A percentile compares a stretch with the other conserved stretches of the same genome.
Conservation (phyloP, 2,329 filamentous ascomycete species). For the Talaromyces sp. region DNA sequence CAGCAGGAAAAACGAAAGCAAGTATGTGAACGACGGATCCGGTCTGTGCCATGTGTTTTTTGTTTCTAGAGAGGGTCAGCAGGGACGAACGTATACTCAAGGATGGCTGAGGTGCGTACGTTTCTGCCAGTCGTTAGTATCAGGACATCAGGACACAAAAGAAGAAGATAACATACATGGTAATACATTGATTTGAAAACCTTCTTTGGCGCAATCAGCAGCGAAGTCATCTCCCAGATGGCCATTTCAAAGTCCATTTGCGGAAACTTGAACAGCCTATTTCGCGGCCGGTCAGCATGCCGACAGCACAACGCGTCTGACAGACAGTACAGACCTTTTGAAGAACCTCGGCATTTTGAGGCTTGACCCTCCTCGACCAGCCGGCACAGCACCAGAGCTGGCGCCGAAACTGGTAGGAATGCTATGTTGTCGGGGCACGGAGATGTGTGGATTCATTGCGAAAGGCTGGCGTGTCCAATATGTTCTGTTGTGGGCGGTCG, state of each 20-base stretch:
- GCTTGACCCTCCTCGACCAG: constrained; percentile 45
- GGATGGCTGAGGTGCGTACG: background rate
- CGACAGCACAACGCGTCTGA: background rate
- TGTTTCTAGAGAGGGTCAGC: constrained; percentile 45
- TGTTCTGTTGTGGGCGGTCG: background rate
- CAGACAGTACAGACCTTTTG: constrained; percentile 43
- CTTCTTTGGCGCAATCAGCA: constrained; percentile 64
- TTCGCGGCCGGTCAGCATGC: constrained; percentile 9
- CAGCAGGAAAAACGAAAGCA: constrained; percentile 61
- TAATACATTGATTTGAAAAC: constrained; percentile 68
- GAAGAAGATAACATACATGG: constrained; percentile 47
- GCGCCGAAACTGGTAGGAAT: constrained; percentile 49
- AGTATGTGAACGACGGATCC: constrained; percentile 65
- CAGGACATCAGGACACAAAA: background rate
- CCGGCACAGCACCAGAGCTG: constrained; percentile 34
- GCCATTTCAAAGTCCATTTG: constrained; percentile 72
- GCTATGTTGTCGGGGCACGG: constrained; percentile 54
- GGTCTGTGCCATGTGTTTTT: constrained; percentile 66
- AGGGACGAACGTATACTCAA: background rate
- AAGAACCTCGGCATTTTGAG: constrained; percentile 63
- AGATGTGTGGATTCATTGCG: constrained; percentile 57
- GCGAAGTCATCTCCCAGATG: constrained; percentile 65
- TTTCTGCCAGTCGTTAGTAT: constrained; percentile 11
- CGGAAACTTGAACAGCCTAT: constrained; percentile 62
- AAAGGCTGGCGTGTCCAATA: background rate